Evolutionary conservation across 1,284 basidiomycete species (phyloP), one percentile per base, ranked within the genome.

Genomic region (Thelephora terrestris): DNA sequence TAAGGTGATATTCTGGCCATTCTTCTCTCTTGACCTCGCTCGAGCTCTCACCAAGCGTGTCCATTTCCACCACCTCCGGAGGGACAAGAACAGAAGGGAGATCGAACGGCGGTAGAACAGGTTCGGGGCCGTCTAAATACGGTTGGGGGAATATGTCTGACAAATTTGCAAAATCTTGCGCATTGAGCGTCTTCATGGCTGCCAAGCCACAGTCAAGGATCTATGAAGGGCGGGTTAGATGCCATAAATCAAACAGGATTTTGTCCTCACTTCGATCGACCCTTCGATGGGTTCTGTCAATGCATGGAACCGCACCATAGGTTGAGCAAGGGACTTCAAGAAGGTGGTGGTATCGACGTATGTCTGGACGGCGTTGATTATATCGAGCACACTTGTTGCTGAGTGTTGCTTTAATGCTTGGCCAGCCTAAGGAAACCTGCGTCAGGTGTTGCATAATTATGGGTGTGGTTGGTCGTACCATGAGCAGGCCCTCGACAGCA

Each of bases 401-500:
- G 71, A 73, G 43, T 74, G 67, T 17, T 67, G 62, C 55, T 79
- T 78, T 48, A 87, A 66, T 32, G 71, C 65, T 23, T 71, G 65
- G 14, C 84, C 83, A 34, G 76, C 78, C 84, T 86, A 52, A 21
- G 50, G 51, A 49, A 50, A 29, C 34, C 14, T 49, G 10, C 52
- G 48, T 42, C 1, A 47, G 47, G 45, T 25, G 44, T 16, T 27
- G 45, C 29, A 40, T 20, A n/a, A 25, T 12, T 39, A n/a, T 43
- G 24, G 16, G 16, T 44, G 7, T 37, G 43, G 37, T 9, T 24
- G 24, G 35, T 65, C 78, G 54, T 55, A 86, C 89, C 52, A 91
- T 81, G 63, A 93, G 79, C 4, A 96, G 69, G 7, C 89, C 91
- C 62, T 96, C 91, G 6, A 81, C 85, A 17, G 92, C 91, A 64